These are phyloP conservation scores for Trichoderma guizhouense DNA, from an alignment of 2,329 filamentous ascomycete species.

Conservation along the genomic window DNA sequence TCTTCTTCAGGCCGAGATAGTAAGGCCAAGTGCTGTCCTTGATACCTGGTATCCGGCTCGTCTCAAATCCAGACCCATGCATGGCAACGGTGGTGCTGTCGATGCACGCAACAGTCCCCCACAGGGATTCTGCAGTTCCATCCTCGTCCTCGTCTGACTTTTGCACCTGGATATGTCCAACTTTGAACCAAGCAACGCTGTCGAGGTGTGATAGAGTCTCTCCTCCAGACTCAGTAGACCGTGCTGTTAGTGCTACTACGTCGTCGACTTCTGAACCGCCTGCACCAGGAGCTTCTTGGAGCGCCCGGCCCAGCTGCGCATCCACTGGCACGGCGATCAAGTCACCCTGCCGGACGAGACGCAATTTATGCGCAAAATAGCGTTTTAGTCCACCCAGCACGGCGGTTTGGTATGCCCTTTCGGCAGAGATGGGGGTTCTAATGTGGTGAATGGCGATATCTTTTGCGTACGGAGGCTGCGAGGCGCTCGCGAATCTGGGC, in stretches of 20 bases:
- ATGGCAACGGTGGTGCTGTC: constrained; percentile 85
- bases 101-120: constrained; percentile 83
- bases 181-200: constrained; percentile 87
- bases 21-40: constrained; percentile 81
- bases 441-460: constrained; percentile 89
- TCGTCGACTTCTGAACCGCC: constrained; percentile 71
- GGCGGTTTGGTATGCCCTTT: constrained; percentile 78
- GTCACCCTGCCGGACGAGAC: constrained; percentile 83
- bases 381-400: constrained; percentile 83
- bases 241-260: constrained; percentile 51
- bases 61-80: constrained; percentile 85
- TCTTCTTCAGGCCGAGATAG: constrained; percentile 74
- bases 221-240: constrained; percentile 27
- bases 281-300: constrained; percentile 66
- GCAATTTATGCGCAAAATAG: constrained; percentile 78
- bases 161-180: constrained; percentile 66
- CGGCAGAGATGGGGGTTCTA: constrained; percentile 82
- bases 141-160: constrained; percentile 55
- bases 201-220: constrained; percentile 40
- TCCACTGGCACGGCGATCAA: constrained; percentile 87
- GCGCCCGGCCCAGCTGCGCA: constrained; percentile 73
- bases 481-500: constrained; percentile 53
- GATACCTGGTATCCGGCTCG: constrained; percentile 73
- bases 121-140: constrained; percentile 64
- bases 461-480: constrained; percentile 56